These are phyloP conservation scores for Piper longum DNA, from an alignment of 164 flowering plant genomes.

Conservation along the genomic window DNA sequence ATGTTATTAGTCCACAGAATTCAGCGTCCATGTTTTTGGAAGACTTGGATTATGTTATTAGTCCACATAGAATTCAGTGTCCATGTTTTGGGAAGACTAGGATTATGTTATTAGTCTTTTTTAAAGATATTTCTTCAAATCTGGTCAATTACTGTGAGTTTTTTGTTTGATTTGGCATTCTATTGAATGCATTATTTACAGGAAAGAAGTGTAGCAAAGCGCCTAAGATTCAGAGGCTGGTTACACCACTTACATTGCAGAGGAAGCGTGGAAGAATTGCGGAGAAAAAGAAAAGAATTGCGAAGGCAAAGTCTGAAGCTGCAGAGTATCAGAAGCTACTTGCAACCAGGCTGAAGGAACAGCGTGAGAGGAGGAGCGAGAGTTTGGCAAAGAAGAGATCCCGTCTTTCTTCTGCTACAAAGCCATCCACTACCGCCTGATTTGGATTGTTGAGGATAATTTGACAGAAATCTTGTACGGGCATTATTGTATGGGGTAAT, in stretches of 20 bases:
- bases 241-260: constrained; percentile 37
- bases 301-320: constrained; percentile 39
- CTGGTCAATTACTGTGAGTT: background rate
- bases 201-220: constrained; percentile 32
- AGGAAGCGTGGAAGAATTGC: constrained; percentile 38
- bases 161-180: background rate
- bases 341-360: constrained; percentile 38
- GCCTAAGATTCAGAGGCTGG: constrained; percentile 41
- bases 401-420: constrained; percentile 36
- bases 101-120: too few species aligned
- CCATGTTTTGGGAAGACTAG: too few species aligned
- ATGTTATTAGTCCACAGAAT: too few species aligned
- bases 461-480: too few species aligned
- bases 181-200: constrained; percentile 4
- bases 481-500: too few species aligned
- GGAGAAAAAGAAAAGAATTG: constrained; percentile 39
- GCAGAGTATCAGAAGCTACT: constrained; percentile 48
- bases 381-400: constrained; percentile 43
- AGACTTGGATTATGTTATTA: too few species aligned
- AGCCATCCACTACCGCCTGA: constrained; percentile 22
- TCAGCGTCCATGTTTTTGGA: too few species aligned
- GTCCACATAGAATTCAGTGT: too few species aligned
- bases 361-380: constrained; percentile 33
- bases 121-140: background rate
- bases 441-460: too few species aligned